A percentile compares a stretch with the other conserved stretches of the same genome.
phyloP scores from a whole-genome alignment of 805 yeast species.

The Blastobotrys attinorum region DNA sequence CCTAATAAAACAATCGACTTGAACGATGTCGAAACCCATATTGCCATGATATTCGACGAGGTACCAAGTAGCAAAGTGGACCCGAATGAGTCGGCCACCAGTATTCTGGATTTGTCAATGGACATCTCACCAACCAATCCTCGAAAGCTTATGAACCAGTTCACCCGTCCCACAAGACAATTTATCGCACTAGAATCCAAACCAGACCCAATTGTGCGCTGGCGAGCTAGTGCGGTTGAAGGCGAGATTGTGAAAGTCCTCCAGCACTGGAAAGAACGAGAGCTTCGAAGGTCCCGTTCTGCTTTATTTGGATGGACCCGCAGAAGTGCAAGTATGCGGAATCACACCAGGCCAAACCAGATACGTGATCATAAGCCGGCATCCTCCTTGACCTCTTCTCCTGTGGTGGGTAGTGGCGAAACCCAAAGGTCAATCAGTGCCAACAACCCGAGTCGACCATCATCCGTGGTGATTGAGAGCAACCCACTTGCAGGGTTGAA shows the following conservation, averaged over 20 bases:
- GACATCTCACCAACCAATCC: constrained; percentile 1
- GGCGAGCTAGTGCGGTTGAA: constrained; percentile 10
- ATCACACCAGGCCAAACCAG: no score
- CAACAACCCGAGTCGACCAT: no score
- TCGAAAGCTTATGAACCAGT: constrained; percentile 15
- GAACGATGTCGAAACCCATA: neutral
- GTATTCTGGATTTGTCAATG: neutral
- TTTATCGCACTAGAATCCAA: constrained; percentile 14
- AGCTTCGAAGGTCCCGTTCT: neutral
- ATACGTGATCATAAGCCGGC: no score
- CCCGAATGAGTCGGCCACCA: neutral
- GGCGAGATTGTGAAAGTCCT: constrained; percentile 10
- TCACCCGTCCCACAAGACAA: constrained; percentile 22
- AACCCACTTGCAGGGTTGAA: no score
- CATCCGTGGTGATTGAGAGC: no score
- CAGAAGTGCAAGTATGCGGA: neutral
- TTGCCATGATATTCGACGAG: neutral
- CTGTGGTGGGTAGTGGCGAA: no score
- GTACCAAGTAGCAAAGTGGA: neutral
- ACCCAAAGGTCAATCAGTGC: no score
- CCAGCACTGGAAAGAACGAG: constrained; percentile 14
- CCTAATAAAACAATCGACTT: neutral
- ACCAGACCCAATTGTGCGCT: constrained; percentile 14
- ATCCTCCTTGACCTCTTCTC: no score
- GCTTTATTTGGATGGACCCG: constrained; percentile 1